phyloP scores from a whole-genome alignment of 768 basidiomycete genomes.

The Pisolithus orientalis region DNA sequence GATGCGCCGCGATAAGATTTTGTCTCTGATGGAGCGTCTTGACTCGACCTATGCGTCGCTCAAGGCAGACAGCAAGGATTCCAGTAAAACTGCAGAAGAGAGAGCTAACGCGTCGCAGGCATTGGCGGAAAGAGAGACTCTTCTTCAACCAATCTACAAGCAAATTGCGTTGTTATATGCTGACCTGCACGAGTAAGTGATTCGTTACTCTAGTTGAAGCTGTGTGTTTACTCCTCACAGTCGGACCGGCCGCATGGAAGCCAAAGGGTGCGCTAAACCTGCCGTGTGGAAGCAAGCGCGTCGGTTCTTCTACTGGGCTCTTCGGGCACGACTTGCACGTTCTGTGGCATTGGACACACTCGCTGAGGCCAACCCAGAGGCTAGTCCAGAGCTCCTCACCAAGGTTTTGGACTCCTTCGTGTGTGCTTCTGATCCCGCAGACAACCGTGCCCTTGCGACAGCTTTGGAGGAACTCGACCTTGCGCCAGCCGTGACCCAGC shows the following conservation, averaged over 20 bases:
- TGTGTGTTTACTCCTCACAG: conserved; percentile 34
- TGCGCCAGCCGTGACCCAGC: conserved; percentile 50
- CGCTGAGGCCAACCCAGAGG: conserved; percentile 64
- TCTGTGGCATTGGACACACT: conserved; percentile 59
- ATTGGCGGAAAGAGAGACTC: conserved; percentile 68
- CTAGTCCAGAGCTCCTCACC: conserved; percentile 60
- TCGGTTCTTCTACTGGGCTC: conserved; percentile 90
- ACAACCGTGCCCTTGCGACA: conserved; percentile 53
- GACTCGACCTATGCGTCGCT: conserved; percentile 77
- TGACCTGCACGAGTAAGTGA: conserved; percentile 88
- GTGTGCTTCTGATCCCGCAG: conserved; percentile 43
- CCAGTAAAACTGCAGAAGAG: conserved; percentile 66
- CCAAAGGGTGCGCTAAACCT: conserved; percentile 89
- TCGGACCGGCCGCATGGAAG: conserved; percentile 93
- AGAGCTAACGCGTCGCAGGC: conserved; percentile 62
- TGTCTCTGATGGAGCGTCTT: conserved; percentile 87
- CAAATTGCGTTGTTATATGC: conserved; percentile 92
- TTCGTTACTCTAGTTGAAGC: background rate
- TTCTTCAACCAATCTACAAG: conserved; percentile 85
- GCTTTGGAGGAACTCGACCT: conserved; percentile 70
- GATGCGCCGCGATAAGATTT: conserved; percentile 91
- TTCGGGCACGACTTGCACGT: conserved; percentile 74
- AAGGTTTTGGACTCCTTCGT: conserved; percentile 60
- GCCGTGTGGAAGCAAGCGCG: conserved; percentile 85
- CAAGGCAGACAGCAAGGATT: conserved; percentile 76